Evolutionary conservation across 768 basidiomycete genomes (phyloP).

Genomic region (Rhodotorula sphaerocarpa): DNA sequence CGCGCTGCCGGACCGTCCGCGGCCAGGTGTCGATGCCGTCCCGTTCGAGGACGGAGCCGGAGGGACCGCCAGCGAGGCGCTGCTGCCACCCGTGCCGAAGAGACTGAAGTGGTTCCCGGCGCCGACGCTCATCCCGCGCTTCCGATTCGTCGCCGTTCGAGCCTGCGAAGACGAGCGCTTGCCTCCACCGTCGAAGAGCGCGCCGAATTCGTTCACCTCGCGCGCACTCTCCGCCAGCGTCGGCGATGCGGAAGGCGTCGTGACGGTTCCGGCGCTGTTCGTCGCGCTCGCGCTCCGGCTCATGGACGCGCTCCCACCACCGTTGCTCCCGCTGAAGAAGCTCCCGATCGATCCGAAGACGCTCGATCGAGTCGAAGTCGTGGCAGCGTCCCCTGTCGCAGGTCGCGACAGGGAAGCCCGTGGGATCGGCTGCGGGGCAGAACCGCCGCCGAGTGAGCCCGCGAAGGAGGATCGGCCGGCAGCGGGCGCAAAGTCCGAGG

Average conservation of each 20-base stretch:
- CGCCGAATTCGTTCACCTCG: conserved; percentile 30
- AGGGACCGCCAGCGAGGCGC: no score
- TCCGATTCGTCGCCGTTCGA: conserved; percentile 8
- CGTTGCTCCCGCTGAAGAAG: conserved; percentile 2
- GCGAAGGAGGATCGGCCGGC: no score
- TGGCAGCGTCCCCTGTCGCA: background rate
- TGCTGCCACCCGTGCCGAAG: conserved; percentile 6
- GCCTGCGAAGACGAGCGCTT: background rate
- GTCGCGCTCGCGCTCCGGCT: conserved; percentile 8
- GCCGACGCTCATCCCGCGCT: conserved; percentile 31
- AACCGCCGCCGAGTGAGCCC: no score
- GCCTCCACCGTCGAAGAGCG: conserved; percentile 20
- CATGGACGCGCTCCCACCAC: background rate
- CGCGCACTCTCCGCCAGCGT: background rate
- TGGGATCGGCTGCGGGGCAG: no score
- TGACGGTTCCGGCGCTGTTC: background rate
- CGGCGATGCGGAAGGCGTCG: background rate
- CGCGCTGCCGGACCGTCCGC: background rate
- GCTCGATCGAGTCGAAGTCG: conserved; percentile 5
- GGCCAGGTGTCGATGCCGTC: background rate
- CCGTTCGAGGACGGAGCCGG: background rate
- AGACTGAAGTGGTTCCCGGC: conserved; percentile 5
- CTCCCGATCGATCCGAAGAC: conserved; percentile 17
- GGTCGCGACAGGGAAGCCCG: background rate
- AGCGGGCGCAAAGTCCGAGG: no score